These are phyloP conservation scores for Xylaria telfairii DNA, from an alignment of 495 filamentous ascomycete genomes.

Conservation along the genomic window DNA sequence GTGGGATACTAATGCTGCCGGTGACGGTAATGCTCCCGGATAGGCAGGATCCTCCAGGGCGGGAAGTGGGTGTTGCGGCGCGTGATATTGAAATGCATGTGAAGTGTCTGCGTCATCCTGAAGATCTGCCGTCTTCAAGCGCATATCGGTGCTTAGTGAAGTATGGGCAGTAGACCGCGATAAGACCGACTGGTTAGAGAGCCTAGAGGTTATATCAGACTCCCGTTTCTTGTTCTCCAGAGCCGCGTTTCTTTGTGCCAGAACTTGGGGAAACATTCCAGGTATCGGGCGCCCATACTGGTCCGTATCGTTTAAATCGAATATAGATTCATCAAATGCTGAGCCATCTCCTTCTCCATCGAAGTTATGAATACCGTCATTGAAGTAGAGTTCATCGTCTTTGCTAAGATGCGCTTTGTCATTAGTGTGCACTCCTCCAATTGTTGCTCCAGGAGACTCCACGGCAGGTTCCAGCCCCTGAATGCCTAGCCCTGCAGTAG, in stretches of 20 bases:
- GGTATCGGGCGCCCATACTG: slow-evolving; percentile 60
- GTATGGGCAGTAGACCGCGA: slow-evolving; percentile 48
- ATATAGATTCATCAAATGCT: slow-evolving; percentile 79
- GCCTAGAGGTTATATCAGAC: slow-evolving; percentile 45
- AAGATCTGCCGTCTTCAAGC: slow-evolving; percentile 21
- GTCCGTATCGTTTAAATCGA: slow-evolving; percentile 70
- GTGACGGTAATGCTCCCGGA: slow-evolving; percentile 68
- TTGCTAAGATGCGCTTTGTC: slow-evolving; percentile 40
- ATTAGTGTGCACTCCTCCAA: slow-evolving; percentile 26
- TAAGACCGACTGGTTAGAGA: slow-evolving; percentile 47
- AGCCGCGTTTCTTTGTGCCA: slow-evolving; percentile 42
- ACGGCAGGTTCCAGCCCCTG: slow-evolving; percentile 38
- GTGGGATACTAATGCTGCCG: slow-evolving; percentile 6
- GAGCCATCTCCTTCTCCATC: slow-evolving; percentile 56
- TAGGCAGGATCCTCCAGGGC: slow-evolving; percentile 61
- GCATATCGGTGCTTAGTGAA: slow-evolving; percentile 42
- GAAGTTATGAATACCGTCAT: slow-evolving; percentile 69
- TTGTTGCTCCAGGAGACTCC: slow-evolving; percentile 7
- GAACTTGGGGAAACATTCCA: slow-evolving; percentile 52
- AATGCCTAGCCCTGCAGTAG: slow-evolving; percentile 42
- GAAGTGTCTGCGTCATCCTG: slow-evolving; percentile 24
- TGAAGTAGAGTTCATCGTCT: slow-evolving; percentile 82
- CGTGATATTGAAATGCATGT: slow-evolving; percentile 25
- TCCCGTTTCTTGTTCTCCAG: slow-evolving; percentile 42
- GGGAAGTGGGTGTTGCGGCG: slow-evolving; percentile 29